A percentile compares a stretch with the other conserved stretches of the same genome.
Conservation (phyloP, 2,329 filamentous ascomycete species). For the Fusarium sp. region DNA sequence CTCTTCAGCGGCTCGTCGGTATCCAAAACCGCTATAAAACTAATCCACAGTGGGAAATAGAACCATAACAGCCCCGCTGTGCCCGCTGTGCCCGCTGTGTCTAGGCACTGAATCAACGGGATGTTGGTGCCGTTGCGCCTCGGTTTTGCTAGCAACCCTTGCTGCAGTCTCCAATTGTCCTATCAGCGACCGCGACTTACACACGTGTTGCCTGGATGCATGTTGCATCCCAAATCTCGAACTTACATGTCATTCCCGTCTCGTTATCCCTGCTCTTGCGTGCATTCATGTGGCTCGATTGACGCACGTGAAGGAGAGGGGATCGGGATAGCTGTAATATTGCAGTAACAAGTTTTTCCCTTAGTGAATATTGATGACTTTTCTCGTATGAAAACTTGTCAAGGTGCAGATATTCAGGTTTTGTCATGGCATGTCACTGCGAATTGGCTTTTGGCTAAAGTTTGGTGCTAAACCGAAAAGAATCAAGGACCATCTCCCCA, state of each 20-base stretch:
- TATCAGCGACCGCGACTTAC: conserved; percentile 33
- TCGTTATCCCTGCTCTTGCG: conserved; percentile 23
- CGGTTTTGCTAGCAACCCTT: conserved; percentile 3
- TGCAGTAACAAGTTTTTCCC: neutral
- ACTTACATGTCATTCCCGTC: conserved; percentile 28
- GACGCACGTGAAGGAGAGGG: conserved; percentile 32
- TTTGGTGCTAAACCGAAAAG: conserved; percentile 31
- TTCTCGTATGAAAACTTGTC: neutral
- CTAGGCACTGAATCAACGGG: neutral
- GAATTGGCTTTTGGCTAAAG: conserved; percentile 30
- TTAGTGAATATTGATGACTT: neutral
- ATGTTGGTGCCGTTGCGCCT: conserved; percentile 14
- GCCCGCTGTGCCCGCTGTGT: conserved; percentile 1
- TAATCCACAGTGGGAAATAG: conserved; percentile 16
- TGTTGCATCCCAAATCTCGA: conserved; percentile 26
- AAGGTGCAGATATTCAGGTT: conserved; percentile 2
- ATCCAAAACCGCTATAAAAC: conserved; percentile 27
- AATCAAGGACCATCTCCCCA: conserved; percentile 29
- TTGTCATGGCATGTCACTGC: neutral
- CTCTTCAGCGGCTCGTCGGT: conserved; percentile 30
- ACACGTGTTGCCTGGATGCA: conserved; percentile 34
- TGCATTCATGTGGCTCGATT: conserved; percentile 35
- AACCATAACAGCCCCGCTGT: conserved; percentile 24
- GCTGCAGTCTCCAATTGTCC: conserved; percentile 31
- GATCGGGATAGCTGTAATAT: neutral